Conservation (phyloP, 139 green algal genomes). For the Yamagishiella unicocca region DNA sequence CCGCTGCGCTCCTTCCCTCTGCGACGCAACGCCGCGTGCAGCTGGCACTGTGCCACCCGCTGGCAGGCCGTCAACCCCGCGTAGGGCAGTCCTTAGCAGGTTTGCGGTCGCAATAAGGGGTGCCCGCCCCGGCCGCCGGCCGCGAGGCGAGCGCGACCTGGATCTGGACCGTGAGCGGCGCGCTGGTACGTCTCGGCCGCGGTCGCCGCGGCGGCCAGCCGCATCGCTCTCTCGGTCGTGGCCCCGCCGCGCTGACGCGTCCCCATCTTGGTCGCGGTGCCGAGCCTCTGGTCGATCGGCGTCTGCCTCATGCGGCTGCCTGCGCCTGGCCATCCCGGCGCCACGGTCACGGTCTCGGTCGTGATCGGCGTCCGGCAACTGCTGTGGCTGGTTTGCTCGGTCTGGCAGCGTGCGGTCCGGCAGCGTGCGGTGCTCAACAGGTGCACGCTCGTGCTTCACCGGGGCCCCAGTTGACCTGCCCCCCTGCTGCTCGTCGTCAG, state of each 20-base stretch:
- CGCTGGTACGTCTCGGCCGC: too few species aligned
- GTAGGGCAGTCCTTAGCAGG: slow-evolving; percentile 6
- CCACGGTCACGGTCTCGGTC: background rate
- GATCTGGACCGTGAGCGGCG: slow-evolving; percentile 19
- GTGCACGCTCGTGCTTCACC: background rate
- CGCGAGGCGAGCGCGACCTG: slow-evolving; percentile 13
- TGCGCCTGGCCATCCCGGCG: background rate
- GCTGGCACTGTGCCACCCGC: background rate
- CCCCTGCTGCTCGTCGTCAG: background rate
- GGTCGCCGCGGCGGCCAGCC: background rate
- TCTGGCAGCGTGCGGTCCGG: background rate
- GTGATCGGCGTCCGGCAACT: background rate
- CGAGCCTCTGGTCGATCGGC: background rate
- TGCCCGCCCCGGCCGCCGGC: background rate
- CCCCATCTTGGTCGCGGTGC: background rate
- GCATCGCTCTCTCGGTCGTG: background rate
- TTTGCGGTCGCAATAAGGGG: background rate
- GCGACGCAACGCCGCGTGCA: background rate
- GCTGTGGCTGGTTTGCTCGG: background rate
- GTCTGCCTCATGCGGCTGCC: background rate
- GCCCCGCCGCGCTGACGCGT: background rate
- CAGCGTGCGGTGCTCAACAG: background rate
- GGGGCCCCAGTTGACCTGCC: background rate
- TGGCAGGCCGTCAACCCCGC: background rate
- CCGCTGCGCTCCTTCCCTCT: too few species aligned